A percentile compares a stretch with the other conserved stretches of the same genome.
phyloP scores from a whole-genome alignment of 805 yeast genomes.

The Wickerhamiella bombiphila region DNA sequence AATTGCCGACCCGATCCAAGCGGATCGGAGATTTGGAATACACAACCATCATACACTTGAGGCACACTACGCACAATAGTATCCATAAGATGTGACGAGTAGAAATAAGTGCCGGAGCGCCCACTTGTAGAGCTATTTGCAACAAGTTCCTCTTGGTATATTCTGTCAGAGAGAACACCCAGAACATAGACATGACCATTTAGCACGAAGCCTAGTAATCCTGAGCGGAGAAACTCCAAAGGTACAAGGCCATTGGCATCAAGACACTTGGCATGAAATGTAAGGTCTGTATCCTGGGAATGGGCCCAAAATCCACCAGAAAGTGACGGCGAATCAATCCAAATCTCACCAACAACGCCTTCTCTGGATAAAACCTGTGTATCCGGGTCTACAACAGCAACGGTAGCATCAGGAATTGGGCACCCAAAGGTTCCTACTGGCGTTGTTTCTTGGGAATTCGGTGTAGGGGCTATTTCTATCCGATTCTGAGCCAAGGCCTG shows the following conservation, averaged over 20 bases:
- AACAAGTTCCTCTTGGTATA: constrained; percentile 22
- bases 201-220: constrained; percentile 73
- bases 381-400: constrained; percentile 92
- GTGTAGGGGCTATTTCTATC: constrained; percentile 46
- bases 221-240: constrained; percentile 76
- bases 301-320: constrained; percentile 81
- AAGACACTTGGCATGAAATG: constrained; percentile 69
- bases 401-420: constrained; percentile 85
- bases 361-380: constrained; percentile 57
- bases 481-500: constrained; percentile 58
- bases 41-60: constrained; percentile 76
- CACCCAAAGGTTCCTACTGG: constrained; percentile 80
- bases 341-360: constrained; percentile 83
- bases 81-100: constrained; percentile 73
- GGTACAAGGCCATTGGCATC: constrained; percentile 58
- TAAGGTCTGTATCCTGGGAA: constrained; percentile 50
- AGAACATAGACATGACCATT: constrained; percentile 78
- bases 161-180: constrained; percentile 83
- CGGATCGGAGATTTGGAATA: constrained; percentile 52
- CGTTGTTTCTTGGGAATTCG: constrained; percentile 25
- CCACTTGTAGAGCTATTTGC: neutral
- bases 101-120: constrained; percentile 47
- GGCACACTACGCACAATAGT: constrained; percentile 71
- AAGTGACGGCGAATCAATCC: constrained; percentile 90
- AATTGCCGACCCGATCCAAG: constrained; percentile 48